Evolutionary conservation across 202 grass and related monocot species (phyloP).

Genomic region (Hordeum pubiflorum): DNA sequence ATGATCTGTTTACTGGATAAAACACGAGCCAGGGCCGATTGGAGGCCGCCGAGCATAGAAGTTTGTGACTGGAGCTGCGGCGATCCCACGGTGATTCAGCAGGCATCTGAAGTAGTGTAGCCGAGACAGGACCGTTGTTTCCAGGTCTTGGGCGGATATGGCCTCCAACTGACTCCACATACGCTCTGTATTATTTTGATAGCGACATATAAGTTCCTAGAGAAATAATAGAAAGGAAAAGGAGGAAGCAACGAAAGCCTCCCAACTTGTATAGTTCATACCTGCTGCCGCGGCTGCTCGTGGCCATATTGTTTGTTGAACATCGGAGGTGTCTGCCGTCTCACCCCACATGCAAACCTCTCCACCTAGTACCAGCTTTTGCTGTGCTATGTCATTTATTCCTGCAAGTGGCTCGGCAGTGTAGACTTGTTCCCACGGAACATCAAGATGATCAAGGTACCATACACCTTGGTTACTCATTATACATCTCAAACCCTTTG

Average conservation of each 20-base stretch:
- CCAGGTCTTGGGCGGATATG: conserved; percentile 54
- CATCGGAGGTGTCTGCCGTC: conserved; percentile 67
- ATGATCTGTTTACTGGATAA: conserved; percentile 39
- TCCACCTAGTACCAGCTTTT: conserved; percentile 83
- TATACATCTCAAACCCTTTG: conserved; percentile 87
- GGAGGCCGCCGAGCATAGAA: conserved; percentile 58
- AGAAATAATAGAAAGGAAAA: neutral
- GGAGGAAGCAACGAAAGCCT: neutral
- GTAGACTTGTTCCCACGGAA: conserved; percentile 90
- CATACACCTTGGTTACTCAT: conserved; percentile 94
- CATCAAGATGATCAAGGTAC: conserved; percentile 94
- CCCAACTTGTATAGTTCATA: conserved; percentile 16
- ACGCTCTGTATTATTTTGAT: conserved; percentile 44
- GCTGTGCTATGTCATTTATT: conserved; percentile 45
- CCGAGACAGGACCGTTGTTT: conserved; percentile 52
- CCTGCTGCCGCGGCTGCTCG: conserved; percentile 89
- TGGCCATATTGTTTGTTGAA: conserved; percentile 97
- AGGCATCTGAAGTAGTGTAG: conserved; percentile 84
- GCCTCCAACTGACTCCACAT: conserved; percentile 79
- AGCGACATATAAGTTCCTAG: neutral
- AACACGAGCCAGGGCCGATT: conserved; percentile 65
- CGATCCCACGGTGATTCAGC: conserved; percentile 68
- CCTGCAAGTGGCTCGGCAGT: conserved; percentile 67
- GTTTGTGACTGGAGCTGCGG: conserved; percentile 77
- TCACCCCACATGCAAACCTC: conserved; percentile 98